Conservation (phyloP, 805 yeast genomes). For the Zygoascus biomembranicola region DNA sequence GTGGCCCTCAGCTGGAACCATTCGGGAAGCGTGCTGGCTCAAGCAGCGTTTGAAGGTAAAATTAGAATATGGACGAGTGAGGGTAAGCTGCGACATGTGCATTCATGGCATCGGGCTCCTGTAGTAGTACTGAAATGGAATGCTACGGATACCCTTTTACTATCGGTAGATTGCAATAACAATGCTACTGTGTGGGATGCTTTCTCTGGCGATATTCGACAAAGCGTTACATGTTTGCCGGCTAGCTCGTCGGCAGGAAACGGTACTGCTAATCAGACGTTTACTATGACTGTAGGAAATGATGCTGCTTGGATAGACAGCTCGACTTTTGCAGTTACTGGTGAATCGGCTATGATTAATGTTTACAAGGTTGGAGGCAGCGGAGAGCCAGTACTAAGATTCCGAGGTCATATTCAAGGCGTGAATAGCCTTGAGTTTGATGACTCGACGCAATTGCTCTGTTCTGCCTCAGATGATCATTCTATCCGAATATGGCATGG, state of each 20-base stretch:
- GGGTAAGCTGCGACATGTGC: conserved; percentile 53
- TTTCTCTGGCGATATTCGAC: conserved; percentile 37
- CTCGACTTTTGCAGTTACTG: conserved; percentile 63
- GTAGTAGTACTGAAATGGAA: conserved; percentile 57
- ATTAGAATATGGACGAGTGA: conserved; percentile 69
- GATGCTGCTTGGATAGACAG: conserved; percentile 71
- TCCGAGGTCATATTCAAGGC: conserved; percentile 58
- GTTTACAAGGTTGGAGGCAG: conserved; percentile 44
- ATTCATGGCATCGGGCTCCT: conserved; percentile 44
- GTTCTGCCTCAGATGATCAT: conserved; percentile 74
- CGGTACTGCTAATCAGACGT: not conserved
- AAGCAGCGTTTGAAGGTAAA: conserved; percentile 65
- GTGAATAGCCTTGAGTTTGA: conserved; percentile 53
- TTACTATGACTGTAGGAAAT: conserved; percentile 30
- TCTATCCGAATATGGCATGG: conserved; percentile 74
- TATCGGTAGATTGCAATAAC: conserved; percentile 53
- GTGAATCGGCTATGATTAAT: conserved; percentile 43
- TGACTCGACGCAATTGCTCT: conserved; percentile 42
- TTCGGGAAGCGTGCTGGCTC: conserved; percentile 50
- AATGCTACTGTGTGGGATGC: conserved; percentile 61
- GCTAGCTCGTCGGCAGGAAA: not conserved
- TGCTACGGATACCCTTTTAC: conserved; percentile 40
- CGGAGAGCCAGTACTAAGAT: conserved; percentile 39
- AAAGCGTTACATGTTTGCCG: conserved; percentile 2
- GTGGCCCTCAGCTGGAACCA: conserved; percentile 52